Conservation (phyloP, 176 grass and related monocot genomes). For the Triticum aestivum region IWGSC_CS_RefSeq_v2.1 NC_057805.1:395320313-395320812, state of each 20-base stretch:
- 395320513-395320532: conserved; percentile 95
- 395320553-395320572: conserved; percentile 37
- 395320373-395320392: conserved; percentile 17
- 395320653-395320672: conserved; percentile 9
- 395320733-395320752: neutral
- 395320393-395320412: neutral
- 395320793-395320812: neutral
- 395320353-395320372: conserved; percentile 18
- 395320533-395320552: conserved; percentile 52
- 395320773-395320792: conserved; percentile 5
- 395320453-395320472: conserved; percentile 83
- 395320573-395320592: conserved; percentile 24
- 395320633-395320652: neutral
- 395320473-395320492: conserved; percentile 89
- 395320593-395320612: neutral
- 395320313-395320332: neutral
- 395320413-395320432: conserved; percentile 50
- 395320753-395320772: neutral
- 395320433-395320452: conserved; percentile 48
- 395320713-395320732: conserved; percentile 9
- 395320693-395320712: neutral
- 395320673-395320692: neutral
- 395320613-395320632: neutral
- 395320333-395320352: conserved; percentile 5
- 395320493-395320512: conserved; percentile 72